These are phyloP conservation scores for Coniella lustricola DNA, from an alignment of 2,329 filamentous ascomycete species.

Conservation along the genomic window DNA sequence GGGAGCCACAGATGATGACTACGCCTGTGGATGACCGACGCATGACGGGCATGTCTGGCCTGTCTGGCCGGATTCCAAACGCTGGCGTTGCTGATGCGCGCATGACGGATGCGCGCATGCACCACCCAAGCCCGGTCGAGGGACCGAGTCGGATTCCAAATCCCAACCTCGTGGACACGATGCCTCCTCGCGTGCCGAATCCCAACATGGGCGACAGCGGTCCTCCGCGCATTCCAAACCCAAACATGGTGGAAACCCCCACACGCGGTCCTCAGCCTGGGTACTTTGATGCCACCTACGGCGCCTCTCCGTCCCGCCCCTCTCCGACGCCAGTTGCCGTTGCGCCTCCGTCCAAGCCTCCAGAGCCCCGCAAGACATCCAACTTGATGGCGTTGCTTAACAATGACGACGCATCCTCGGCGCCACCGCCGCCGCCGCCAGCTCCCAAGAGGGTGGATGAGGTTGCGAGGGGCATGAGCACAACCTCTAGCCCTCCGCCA, in stretches of 20 bases:
- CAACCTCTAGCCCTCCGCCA: slow-evolving; percentile 47
- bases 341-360: slow-evolving; percentile 32
- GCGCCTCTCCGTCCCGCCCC: slow-evolving; percentile 15
- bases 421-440: slow-evolving; percentile 38
- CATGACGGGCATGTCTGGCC: slow-evolving; percentile 31
- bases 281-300: slow-evolving; percentile 16
- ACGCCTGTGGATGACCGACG: slow-evolving; percentile 31
- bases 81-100: slow-evolving; percentile 13
- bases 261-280: slow-evolving; percentile 18
- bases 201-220: slow-evolving; percentile 10
- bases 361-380: slow-evolving; percentile 50
- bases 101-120: slow-evolving; percentile 5
- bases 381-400: slow-evolving; percentile 58
- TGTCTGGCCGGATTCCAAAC: slow-evolving; percentile 28
- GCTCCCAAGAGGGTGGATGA: slow-evolving; percentile 44
- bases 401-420: slow-evolving; percentile 41
- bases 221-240: slow-evolving; percentile 13
- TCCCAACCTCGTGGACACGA: slow-evolving; percentile 5
- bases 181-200: slow-evolving; percentile 12
- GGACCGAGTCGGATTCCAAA: slow-evolving; percentile 9
- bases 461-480: slow-evolving; percentile 32
- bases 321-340: slow-evolving; percentile 33
- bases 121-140: slow-evolving; percentile 6
- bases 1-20: slow-evolving; percentile 19
- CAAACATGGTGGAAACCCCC: slow-evolving; percentile 11